Conservation (phyloP, 345 rosid species). For the Kandelia obovata region DNA sequence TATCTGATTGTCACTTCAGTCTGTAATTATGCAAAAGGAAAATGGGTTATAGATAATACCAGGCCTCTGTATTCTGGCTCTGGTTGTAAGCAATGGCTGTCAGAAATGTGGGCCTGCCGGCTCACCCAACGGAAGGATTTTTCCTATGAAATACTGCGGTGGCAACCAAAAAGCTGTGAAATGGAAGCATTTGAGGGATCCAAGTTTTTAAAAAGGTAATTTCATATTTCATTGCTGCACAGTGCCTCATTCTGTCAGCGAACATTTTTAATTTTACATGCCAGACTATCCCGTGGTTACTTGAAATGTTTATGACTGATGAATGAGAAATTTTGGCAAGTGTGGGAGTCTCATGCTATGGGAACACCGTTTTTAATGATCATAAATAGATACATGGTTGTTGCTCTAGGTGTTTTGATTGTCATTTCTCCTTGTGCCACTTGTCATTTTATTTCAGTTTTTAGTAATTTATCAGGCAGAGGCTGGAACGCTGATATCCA, state of each 20-base stretch:
- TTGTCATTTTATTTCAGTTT: too few relatives aligned
- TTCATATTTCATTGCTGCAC: not conserved
- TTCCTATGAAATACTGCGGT: slow-evolving; percentile 63
- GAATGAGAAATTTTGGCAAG: not conserved
- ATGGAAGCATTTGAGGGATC: slow-evolving; percentile 72
- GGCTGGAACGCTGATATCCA: too few relatives aligned
- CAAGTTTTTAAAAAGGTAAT: slow-evolving; percentile 71
- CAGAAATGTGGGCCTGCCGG: slow-evolving; percentile 92
- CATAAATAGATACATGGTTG: too few relatives aligned
- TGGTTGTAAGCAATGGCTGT: slow-evolving; percentile 84
- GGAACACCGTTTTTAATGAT: too few relatives aligned
- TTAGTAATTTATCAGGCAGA: too few relatives aligned
- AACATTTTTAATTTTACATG: not conserved
- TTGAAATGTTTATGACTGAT: slow-evolving; percentile 5
- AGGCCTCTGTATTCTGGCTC: slow-evolving; percentile 77
- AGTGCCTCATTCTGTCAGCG: not conserved
- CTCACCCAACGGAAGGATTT: slow-evolving; percentile 84
- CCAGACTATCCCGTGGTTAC: not conserved
- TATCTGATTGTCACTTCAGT: slow-evolving; percentile 31
- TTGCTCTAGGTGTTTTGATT: too few relatives aligned
- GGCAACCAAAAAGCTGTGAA: slow-evolving; percentile 85
- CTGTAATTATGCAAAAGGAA: slow-evolving; percentile 83
- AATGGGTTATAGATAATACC: slow-evolving; percentile 77
- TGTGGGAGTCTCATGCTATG: too few relatives aligned
- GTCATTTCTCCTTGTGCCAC: too few relatives aligned